phyloP scores from a whole-genome alignment of 768 basidiomycete species.

The Suillus plorans region DNA sequence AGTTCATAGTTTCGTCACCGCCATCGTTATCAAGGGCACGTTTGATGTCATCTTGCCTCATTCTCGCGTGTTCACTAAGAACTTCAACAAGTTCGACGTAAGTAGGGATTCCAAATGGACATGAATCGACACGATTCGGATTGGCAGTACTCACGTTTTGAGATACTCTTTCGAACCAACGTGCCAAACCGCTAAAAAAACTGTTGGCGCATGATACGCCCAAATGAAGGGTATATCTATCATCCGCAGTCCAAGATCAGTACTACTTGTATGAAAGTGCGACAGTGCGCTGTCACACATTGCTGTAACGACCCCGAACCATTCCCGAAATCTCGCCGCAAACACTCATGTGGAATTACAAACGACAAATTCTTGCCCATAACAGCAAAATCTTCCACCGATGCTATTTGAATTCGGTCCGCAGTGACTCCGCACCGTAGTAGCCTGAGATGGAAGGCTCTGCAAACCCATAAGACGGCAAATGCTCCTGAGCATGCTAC shows the following conservation, averaged over 20 bases:
- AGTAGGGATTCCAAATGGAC: background rate
- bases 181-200: background rate
- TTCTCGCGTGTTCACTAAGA: background rate
- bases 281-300: background rate
- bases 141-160: background rate
- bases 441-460: background rate
- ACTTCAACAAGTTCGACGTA: background rate
- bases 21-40: conserved; percentile 29
- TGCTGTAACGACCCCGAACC: background rate
- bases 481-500: conserved; percentile 37
- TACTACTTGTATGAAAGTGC: background rate
- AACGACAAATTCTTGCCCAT: background rate
- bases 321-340: background rate
- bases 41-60: background rate
- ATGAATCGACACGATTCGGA: background rate
- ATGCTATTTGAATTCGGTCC: background rate
- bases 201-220: no score
- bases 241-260: background rate
- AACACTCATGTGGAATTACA: background rate
- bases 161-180: background rate
- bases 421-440: background rate
- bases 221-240: background rate
- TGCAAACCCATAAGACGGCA: background rate
- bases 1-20: conserved; percentile 46
- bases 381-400: background rate